Evolutionary conservation across 192 early-diverging fungal genomes (phyloP), one percentile per base, ranked within the genome.

Genomic region (Pilobolus umbonatus): DNA sequence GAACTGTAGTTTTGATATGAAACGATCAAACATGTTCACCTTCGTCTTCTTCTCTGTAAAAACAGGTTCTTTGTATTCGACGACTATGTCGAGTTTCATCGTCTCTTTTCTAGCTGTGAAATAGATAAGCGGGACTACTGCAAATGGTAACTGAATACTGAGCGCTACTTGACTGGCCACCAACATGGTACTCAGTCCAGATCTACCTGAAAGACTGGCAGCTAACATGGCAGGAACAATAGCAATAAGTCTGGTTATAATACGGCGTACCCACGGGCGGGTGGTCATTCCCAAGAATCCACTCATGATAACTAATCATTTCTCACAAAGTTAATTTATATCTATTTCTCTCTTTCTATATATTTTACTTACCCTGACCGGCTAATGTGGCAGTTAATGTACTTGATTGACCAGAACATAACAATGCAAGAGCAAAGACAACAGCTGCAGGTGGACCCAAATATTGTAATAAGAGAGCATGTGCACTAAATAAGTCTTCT

Each of bases 381-480:
- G 89, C 89, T 64, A 93, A 66, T n/a, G 91, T 93, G 0, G 87
- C 91, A 1, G 91, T 92, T 26, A 93, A 73, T 8, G 89, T 88
- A 7, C 83, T 84, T 14, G 72, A 79, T 66, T 92, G 89, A 19
- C 91, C 91, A 12, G 89, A 75, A 62, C 81, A 79, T 47, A 93
- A 67, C 22, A 93, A 66, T 7, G 87, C 91, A 9, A 90, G 55
- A 14, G 89, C 88, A 80, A 92, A 93, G 10, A 88, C 46, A 31
- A 75, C 67, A 14, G 77, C 88, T 6, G 89, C 87, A 22, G 74
- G 64, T 12, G 57, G 57, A 10, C 88, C 89, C 10, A 93, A 71
- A 32, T 82, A 71, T 46, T 75, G 49, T 7, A 64, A 52, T 38
- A 93, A 60, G 5, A 90, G 70, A 6, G 61, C 38, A 64, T 84